Base-by-base conservation (phyloP, 768 basidiomycete species). In the Porpolomopsis calyptriformis region DNA sequence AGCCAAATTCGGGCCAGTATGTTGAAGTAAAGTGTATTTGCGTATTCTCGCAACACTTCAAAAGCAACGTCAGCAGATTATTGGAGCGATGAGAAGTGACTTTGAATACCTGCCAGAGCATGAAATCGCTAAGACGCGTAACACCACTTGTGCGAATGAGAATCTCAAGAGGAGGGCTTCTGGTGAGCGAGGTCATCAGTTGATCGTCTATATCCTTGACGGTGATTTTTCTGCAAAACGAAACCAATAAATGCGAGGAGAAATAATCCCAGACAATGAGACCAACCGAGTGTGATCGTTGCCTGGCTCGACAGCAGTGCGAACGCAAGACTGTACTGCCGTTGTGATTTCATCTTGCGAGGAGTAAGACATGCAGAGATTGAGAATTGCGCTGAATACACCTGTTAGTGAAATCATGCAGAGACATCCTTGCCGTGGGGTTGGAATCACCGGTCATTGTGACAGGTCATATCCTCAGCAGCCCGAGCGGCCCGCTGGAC, bases 1-100 rank as follows among this genome's bases (percentile, higher is more conserved):
- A 58, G 4, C 91, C 86, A 56, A 96, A 94, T 45, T 92, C 83
- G 0, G 96, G 96, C 96, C 96, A 99, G 57, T 83, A 91, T 0
- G 78, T 76, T 11, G 77, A 66, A 16, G 80, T 74, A 60, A 96
- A 92, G 57, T 97, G 89, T 7, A 99, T 64, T 53, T 93, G 89
- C 0, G 90, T 89, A 52, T 84, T 61, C 55, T 93, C 82, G 44
- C 73, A 82, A 50, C 81, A 80, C 89, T 96, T 6, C 46, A 44
- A 23, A 23, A n/a, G 26, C 48, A 22, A 4, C 12, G 19, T 40
- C 16, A 18, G n/a, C 4, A 18, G 16, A 47, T 7, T n/a, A 16
- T 22, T 40, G 11, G 12, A 19, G n/a, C 8, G 20, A 14, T 16
- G 9, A 7, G 18, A 22, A 27, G 3, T 18, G 14, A 31, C 12